These are phyloP conservation scores for Aspergillus asperescens DNA, from an alignment of 495 filamentous ascomycete genomes.

Conservation along the genomic window DNA sequence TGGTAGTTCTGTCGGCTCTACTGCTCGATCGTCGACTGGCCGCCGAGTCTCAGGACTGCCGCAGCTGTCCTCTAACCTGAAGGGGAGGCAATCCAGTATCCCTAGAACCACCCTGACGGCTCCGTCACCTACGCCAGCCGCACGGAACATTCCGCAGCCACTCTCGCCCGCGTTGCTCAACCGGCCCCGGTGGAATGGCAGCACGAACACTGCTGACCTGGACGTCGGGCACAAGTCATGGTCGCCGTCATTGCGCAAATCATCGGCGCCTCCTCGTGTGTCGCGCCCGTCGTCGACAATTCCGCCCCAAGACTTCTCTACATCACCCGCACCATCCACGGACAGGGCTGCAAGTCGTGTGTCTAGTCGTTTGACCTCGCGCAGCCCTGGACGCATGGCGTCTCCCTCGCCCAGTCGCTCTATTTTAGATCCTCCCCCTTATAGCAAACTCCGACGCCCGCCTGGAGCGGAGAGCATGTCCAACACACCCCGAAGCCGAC, in stretches of 20 bases:
- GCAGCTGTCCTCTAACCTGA: slow-evolving; percentile 26
- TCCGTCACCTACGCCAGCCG: slow-evolving; percentile 42
- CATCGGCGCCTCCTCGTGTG: slow-evolving; percentile 29
- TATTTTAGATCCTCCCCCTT: slow-evolving; percentile 36
- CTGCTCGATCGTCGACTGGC: slow-evolving; percentile 45
- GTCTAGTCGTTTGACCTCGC: slow-evolving; percentile 37
- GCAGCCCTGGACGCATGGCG: slow-evolving; percentile 31
- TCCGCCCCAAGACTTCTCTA: slow-evolving; percentile 37
- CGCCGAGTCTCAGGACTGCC: slow-evolving; percentile 41
- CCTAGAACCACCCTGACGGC: slow-evolving; percentile 33
- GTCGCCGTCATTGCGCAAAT: slow-evolving; percentile 57
- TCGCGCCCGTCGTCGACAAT: slow-evolving; percentile 39
- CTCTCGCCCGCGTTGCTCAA: slow-evolving; percentile 42
- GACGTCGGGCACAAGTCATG: slow-evolving; percentile 61
- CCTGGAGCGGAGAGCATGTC: slow-evolving; percentile 20
- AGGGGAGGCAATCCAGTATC: slow-evolving; percentile 34
- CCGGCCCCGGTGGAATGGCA: slow-evolving; percentile 76
- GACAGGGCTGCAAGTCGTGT: slow-evolving; percentile 32
- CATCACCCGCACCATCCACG: slow-evolving; percentile 36
- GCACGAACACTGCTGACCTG: slow-evolving; percentile 63
- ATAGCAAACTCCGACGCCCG: slow-evolving; percentile 37
- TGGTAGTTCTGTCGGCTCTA: slow-evolving; percentile 48
- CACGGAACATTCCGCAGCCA: slow-evolving; percentile 43
- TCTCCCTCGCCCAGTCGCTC: slow-evolving; percentile 30
- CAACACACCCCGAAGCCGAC: slow-evolving; percentile 36